A percentile compares a stretch with the other conserved stretches of the same genome.
phyloP scores from a whole-genome alignment of 1,284 basidiomycete species.

The Anthracocystis setariae region DNA sequence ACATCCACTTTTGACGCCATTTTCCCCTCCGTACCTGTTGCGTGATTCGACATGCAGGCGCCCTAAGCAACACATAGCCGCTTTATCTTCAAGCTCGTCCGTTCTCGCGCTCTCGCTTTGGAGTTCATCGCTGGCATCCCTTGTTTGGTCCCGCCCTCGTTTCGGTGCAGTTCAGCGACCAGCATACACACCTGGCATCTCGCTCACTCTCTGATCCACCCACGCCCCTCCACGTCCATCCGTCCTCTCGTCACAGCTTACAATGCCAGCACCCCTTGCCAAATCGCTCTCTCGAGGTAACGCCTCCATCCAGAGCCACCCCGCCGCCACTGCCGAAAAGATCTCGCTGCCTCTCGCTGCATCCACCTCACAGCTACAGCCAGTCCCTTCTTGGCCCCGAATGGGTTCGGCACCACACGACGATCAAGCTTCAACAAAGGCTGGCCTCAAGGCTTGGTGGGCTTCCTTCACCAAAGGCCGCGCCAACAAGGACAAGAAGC shows the following conservation, averaged over 20 bases:
- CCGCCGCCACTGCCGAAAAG: slow-evolving; percentile 20
- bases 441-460: slow-evolving; percentile 56
- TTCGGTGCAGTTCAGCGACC: too few relatives aligned
- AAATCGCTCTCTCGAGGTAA: slow-evolving; percentile 38
- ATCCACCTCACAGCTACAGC: slow-evolving; percentile 44
- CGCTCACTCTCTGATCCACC: not conserved
- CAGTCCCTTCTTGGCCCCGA: slow-evolving; percentile 43
- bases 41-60: slow-evolving; percentile 18
- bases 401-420: slow-evolving; percentile 33
- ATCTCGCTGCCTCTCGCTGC: slow-evolving; percentile 20
- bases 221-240: not conserved
- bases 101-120: slow-evolving; percentile 14
- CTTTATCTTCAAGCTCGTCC: slow-evolving; percentile 9
- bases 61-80: slow-evolving; percentile 11
- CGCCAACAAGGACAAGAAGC: slow-evolving; percentile 46
- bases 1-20: not conserved
- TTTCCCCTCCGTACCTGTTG: not conserved
- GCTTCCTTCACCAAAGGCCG: slow-evolving; percentile 57
- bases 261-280: slow-evolving; percentile 41
- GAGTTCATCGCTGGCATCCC: slow-evolving; percentile 1
- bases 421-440: slow-evolving; percentile 56
- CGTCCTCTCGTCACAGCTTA: not conserved
- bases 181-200: not conserved
- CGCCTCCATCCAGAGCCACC: slow-evolving; percentile 43
- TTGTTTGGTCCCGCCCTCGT: too few relatives aligned